Evolutionary conservation across 106 monocot species (phyloP).

Genomic region (Hemerocallis citrina): DNA sequence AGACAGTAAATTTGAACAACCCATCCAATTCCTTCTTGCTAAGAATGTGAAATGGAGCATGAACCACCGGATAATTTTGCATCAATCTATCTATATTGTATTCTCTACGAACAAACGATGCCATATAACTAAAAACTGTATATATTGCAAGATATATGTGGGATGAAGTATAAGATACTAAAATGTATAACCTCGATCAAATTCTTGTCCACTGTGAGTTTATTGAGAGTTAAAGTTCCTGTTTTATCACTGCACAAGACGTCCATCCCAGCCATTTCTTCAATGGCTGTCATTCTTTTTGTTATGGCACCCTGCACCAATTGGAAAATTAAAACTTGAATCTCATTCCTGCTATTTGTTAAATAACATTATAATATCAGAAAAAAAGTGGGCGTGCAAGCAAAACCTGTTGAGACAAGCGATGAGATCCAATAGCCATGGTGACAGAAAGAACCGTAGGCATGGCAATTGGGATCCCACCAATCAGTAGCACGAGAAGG

Average conservation of each 20-base stretch:
- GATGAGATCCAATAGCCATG: conserved; percentile 54
- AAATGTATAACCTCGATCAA: conserved; percentile 41
- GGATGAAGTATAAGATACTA: too few species aligned
- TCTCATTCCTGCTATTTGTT: background rate
- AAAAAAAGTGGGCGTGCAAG: background rate
- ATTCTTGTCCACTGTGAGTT: conserved; percentile 39
- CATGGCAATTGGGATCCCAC: conserved; percentile 54
- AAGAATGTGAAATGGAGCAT: conserved; percentile 1
- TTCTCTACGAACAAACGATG: too few species aligned
- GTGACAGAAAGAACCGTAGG: conserved; percentile 47
- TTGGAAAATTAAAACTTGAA: background rate
- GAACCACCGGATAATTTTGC: background rate
- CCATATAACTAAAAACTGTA: too few species aligned
- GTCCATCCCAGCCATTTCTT: conserved; percentile 59
- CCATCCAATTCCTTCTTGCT: too few species aligned
- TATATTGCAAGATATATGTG: too few species aligned
- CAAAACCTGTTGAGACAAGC: conserved; percentile 42
- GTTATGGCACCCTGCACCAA: conserved; percentile 40
- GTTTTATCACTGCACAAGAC: conserved; percentile 56
- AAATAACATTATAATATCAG: background rate
- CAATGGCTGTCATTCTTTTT: conserved; percentile 58
- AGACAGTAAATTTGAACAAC: too few species aligned
- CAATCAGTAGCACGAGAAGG: conserved; percentile 43
- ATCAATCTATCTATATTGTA: too few species aligned
- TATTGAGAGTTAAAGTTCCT: conserved; percentile 53